Base-by-base conservation (phyloP, 2,329 filamentous ascomycete genomes). In the Pseudocercospora macadamiae region DNA sequence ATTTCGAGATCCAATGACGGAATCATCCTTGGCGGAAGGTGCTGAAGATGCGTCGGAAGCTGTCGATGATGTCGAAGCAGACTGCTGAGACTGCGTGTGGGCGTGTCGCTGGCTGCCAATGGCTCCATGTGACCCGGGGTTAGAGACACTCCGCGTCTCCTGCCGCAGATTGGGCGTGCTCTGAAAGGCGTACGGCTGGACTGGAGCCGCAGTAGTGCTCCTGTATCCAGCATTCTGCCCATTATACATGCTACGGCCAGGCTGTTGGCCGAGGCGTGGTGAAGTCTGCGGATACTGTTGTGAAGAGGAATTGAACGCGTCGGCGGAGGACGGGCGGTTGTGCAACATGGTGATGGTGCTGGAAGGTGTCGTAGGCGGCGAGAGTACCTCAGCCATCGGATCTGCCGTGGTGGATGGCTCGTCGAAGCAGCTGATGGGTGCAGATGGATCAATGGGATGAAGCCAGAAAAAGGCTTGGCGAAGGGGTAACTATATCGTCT, bases 141-240 rank as follows among this genome's bases (percentile, higher is more conserved):
- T 79, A 59, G 84, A 84, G 28, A 75, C 75, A 82, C 79, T 80
- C 68, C 83, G 80, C 66, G 79, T 79, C 63, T 87, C 84, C 63
- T 81, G 76, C 55, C 82, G 80, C 62, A 85, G 75, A 68, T 83
- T 80, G 55, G 84, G 83, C 34, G 79, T 80, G 60, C 74, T 72
- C 59, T 78, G 77, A 66, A 81, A 82, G 42, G 79, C 79, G 67
- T 81, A 82, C 3, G 79, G 77, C 64, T 79, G 77, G 67, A 80
- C 78, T 42, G 79, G 78, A 32, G 77, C 72, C 30, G 77, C 67
- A 14, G 74, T 72, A 12, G 74, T 73, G 60, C 75, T 75, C 60
- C 78, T 72, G 65, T 79, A 80, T 45, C 68, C 70, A 42, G 69
- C 70, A 61, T 74, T 71, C 62, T 75, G 73, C 32, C 70, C 70